phyloP scores from a whole-genome alignment of 257 asterid species.

The Capsicum chinense region DNA sequence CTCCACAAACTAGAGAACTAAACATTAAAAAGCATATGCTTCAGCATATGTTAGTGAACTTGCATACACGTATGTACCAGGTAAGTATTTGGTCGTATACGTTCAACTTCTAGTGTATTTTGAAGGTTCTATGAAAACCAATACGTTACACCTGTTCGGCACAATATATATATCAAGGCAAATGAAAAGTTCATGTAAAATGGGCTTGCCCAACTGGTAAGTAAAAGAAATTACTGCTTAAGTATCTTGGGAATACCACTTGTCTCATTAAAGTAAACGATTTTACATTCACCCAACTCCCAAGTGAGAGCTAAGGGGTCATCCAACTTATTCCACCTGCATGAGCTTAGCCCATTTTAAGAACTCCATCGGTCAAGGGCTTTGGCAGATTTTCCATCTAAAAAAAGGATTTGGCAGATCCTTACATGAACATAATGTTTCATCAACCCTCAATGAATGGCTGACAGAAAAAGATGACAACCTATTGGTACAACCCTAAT shows the following conservation, averaged over 20 bases:
- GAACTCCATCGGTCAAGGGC: background rate
- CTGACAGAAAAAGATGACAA: slow-evolving; percentile 9
- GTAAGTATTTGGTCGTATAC: background rate
- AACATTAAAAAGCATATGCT: background rate
- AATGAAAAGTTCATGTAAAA: slow-evolving; percentile 22
- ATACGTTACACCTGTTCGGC: background rate
- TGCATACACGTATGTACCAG: slow-evolving; percentile 3
- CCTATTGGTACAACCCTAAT: background rate
- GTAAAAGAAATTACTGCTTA: background rate
- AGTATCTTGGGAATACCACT: slow-evolving; percentile 7
- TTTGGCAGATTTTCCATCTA: background rate
- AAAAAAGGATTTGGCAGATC: too few relatives aligned
- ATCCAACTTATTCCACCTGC: background rate
- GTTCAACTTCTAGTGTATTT: background rate
- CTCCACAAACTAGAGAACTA: slow-evolving; percentile 13
- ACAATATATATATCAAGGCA: background rate
- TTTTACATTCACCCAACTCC: background rate
- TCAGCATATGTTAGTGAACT: background rate
- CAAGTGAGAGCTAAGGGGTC: slow-evolving; percentile 6
- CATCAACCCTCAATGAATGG: background rate
- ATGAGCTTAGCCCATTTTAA: background rate
- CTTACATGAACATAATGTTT: background rate
- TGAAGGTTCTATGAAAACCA: slow-evolving; percentile 4
- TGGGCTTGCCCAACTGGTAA: background rate
- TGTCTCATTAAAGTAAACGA: background rate